Evolutionary conservation across 208 protist species (phyloP), one percentile per base, ranked within the genome.

Genomic region (Leishmania turanica): DNA sequence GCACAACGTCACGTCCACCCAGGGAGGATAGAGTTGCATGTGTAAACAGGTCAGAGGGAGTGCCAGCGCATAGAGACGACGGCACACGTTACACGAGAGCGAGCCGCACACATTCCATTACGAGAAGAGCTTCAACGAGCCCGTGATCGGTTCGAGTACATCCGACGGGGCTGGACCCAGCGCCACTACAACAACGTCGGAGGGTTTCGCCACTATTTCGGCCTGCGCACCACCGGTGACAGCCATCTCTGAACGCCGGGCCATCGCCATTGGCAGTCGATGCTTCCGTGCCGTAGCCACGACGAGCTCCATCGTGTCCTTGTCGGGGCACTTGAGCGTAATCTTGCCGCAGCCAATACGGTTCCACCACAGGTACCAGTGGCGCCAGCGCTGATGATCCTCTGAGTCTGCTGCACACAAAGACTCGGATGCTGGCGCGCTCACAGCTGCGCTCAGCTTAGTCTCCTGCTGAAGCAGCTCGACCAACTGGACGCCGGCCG

Each of bases 341-440:
- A 96, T 93, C 70, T 96, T 95, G 9, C 84, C 89, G 54, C 89
- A 94, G 6, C 93, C 93, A 68, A 93, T 81, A 2, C 85, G 80
- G 62, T 89, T 92, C 91, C 91, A 96, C 83, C 90, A 93, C 34
- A 83, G 54, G 73, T 93, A 92, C 91, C 91, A 96, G 31, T 80
- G 75, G 31, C 68, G 65, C 91, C 93, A 96, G 37, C 88, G 72
- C 73, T 64, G 76, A 27, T 40, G 72, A 27, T 83, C 77, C 54
- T 78, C 70, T 21, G 45, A 47, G 4, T 34, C 47, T 2, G 8
- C 69, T 34, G 31, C 17, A 19, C 69, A 11, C 45, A 31, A 34
- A 6, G 45, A 73, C 69, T 13, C 24, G 0, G 69, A 51, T 54
- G 69, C 8, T 11, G 40, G 51, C 0, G 3, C 27, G 8, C 42